Conservation (phyloP, 345 rosid genomes). For the Gossypium anomalum region DNA sequence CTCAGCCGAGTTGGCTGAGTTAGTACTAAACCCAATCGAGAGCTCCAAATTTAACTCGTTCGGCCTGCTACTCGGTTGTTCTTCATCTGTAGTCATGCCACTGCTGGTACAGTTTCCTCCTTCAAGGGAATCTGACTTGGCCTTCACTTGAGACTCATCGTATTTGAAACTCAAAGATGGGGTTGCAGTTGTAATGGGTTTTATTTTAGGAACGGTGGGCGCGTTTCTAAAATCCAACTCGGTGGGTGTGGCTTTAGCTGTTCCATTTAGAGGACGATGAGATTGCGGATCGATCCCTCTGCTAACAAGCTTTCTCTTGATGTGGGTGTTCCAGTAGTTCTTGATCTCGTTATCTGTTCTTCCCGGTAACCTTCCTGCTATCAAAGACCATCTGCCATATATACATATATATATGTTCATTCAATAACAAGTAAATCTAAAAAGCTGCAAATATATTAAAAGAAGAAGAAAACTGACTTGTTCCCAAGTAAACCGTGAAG, state of each 20-base stretch:
- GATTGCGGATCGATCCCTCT: slow-evolving; percentile 20
- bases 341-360: slow-evolving; percentile 4
- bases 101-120: slow-evolving; percentile 46
- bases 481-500: slow-evolving; percentile 78
- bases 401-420: too few species aligned
- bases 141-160: slow-evolving; percentile 2
- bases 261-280: slow-evolving; percentile 39
- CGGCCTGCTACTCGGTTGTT: slow-evolving; percentile 14
- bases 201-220: slow-evolving; percentile 9
- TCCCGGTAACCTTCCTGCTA: slow-evolving; percentile 34
- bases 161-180: slow-evolving; percentile 5
- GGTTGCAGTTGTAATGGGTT: background rate
- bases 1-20: slow-evolving; percentile 34
- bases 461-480: slow-evolving; percentile 40
- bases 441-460: background rate
- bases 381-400: slow-evolving; percentile 63
- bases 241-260: slow-evolving; percentile 3
- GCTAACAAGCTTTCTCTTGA: background rate
- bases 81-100: slow-evolving; percentile 53
- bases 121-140: slow-evolving; percentile 34
- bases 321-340: slow-evolving; percentile 14
- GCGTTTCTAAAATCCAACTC: slow-evolving; percentile 24
- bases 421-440: background rate
- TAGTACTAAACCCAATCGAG: slow-evolving; percentile 38
- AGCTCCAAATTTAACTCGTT: slow-evolving; percentile 45